Base-by-base conservation (phyloP, 345 rosid genomes). In the Euphorbia tirucalli region DNA sequence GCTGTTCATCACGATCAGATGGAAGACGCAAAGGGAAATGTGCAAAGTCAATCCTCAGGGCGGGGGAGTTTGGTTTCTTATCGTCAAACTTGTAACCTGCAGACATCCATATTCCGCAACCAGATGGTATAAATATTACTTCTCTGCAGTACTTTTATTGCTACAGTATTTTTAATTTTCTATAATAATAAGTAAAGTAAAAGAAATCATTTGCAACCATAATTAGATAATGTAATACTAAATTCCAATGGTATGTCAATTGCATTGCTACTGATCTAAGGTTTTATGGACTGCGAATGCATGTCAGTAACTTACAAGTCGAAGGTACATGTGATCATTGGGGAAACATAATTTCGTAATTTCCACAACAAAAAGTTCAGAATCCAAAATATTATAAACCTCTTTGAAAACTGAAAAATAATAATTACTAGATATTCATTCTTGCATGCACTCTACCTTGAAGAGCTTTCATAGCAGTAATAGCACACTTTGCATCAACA, bases 31-130 rank as follows among this genome's bases (percentile, higher is more conserved):
- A 77, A 50, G 89, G 91, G 63, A 85, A 87, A 63, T 79, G 84
- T 10, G 86, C 87, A 63, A 74, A 82, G 16, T 81, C 78, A 68
- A 85, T 83, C 70, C 49, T 79, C 81, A 85, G 72, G 50, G 57
- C 49, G 31, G 79, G 75, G 31, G 86, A 75, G 60, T 85, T 82
- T 0, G 77, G 76, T 65, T 82, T 87, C 83, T 76, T 85, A 74
- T 85, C 83, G 60, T 87, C 91, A 64, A 87, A 85, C 78, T 72
- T 82, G 78, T 87, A 87, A 35, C 87, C 91, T 85, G 80, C 76
- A 72, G 37, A 61, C 43, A 37, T 8, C 32, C 72, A 73, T 44
- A 35, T 69, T 46, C 18, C 65, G 30, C 68, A 52, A 27, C 60
- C 28, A 50, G 14, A 61, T 61, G 5, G 72, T 18, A 69, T 67